These are phyloP conservation scores for Chytriomyces confervae DNA, from an alignment of 192 early-diverging fungal species.

Conservation along the genomic window DNA sequence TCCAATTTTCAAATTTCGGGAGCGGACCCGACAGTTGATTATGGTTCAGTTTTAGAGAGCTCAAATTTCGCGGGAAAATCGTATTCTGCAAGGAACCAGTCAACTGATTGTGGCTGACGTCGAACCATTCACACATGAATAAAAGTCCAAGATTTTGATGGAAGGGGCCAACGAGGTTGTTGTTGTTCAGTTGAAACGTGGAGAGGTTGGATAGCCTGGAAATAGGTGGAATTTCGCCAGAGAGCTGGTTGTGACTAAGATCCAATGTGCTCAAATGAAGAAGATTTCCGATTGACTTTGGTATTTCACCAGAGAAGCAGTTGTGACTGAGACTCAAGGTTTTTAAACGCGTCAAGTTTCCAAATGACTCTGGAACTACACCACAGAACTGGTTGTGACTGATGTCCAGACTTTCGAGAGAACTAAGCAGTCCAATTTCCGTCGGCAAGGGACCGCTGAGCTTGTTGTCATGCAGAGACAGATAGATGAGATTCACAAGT, in stretches of 20 bases:
- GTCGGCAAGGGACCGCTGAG: background rate
- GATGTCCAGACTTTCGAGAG: background rate
- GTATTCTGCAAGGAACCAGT: too few relatives aligned
- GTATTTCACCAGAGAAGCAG: background rate
- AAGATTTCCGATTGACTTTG: background rate
- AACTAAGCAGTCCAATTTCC: background rate
- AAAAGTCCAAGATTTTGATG: too few relatives aligned
- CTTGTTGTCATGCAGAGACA: background rate
- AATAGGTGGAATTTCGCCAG: background rate
- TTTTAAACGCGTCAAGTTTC: background rate
- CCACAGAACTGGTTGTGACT: background rate
- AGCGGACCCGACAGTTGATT: too few relatives aligned
- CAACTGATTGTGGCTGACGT: too few relatives aligned
- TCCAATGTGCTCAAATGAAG: background rate
- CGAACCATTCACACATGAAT: too few relatives aligned
- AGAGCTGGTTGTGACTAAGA: background rate
- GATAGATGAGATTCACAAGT: background rate
- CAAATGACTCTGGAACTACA: background rate
- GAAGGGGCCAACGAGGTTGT: too few relatives aligned
- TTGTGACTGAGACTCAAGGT: background rate
- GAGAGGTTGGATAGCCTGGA: too few relatives aligned
- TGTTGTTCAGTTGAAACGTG: too few relatives aligned
- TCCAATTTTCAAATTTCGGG: too few relatives aligned
- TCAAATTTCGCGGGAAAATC: too few relatives aligned
- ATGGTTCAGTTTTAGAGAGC: too few relatives aligned